Percentiles rank a stretch among this genome's conserved stretches.
These are phyloP conservation scores for Ophiostoma ips DNA, from an alignment of 2,329 filamentous ascomycete genomes.

Conservation along the genomic window DNA sequence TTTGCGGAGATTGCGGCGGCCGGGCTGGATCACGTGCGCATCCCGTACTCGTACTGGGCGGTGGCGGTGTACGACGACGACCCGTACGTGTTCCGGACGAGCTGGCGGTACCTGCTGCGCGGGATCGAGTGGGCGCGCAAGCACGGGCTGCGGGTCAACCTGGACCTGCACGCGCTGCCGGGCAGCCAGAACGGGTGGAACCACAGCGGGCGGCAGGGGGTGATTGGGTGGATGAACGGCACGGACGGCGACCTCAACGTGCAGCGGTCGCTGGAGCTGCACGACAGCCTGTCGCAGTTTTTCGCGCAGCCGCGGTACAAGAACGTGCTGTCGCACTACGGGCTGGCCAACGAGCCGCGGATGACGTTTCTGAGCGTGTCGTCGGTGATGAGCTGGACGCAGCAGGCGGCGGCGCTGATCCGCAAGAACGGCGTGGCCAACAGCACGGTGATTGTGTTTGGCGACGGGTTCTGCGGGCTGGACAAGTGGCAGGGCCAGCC, in stretches of 20 bases:
- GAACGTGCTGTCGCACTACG: slow-evolving; percentile 85
- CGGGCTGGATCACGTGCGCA: slow-evolving; percentile 91
- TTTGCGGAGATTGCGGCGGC: slow-evolving; percentile 76
- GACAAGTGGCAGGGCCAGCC: slow-evolving; percentile 81
- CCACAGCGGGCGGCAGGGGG: slow-evolving; percentile 72
- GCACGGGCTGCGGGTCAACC: slow-evolving; percentile 80
- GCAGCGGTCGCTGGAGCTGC: slow-evolving; percentile 71
- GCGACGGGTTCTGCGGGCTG: slow-evolving; percentile 88
- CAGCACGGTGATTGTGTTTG: slow-evolving; percentile 61
- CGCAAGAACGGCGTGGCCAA: slow-evolving; percentile 59
- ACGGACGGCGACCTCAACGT: slow-evolving; percentile 66
- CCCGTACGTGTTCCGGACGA: slow-evolving; percentile 72
- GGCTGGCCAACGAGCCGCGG: slow-evolving; percentile 83
- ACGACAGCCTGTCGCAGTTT: slow-evolving; percentile 77
- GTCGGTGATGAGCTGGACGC: slow-evolving; percentile 68
- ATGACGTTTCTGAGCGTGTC: slow-evolving; percentile 59
- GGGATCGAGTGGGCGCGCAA: slow-evolving; percentile 89
- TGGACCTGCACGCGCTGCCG: slow-evolving; percentile 83
- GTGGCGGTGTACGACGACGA: slow-evolving; percentile 73
- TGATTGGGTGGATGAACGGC: slow-evolving; percentile 83
- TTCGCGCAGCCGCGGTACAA: slow-evolving; percentile 88
- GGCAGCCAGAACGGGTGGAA: slow-evolving; percentile 98
- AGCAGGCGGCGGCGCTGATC: slow-evolving; percentile 56
- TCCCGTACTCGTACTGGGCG: slow-evolving; percentile 92
- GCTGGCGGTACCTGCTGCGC: slow-evolving; percentile 86